A percentile compares a stretch with the other conserved stretches of the same genome.
phyloP scores from a whole-genome alignment of 2,329 filamentous ascomycete species.

The Colletotrichum echinochloae region DNA sequence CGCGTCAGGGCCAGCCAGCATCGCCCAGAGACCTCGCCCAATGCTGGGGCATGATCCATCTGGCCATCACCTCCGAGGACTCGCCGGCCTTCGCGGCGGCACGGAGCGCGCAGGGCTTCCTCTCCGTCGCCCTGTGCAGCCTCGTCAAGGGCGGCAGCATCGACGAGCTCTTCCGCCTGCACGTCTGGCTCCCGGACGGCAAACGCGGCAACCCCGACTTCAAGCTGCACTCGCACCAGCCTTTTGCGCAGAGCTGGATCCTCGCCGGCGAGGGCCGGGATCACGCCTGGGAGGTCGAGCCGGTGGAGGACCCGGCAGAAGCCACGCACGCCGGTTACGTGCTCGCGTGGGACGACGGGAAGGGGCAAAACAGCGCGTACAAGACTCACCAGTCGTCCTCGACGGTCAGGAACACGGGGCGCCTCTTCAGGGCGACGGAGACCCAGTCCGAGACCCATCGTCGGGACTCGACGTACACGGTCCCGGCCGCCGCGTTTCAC shows the following conservation, averaged over 20 bases:
- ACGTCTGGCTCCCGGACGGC: slow-evolving; percentile 51
- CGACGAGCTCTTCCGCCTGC: slow-evolving; percentile 51
- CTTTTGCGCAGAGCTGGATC: slow-evolving; percentile 52
- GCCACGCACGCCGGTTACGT: slow-evolving; percentile 49
- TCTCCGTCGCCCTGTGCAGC: slow-evolving; percentile 51
- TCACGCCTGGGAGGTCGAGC: slow-evolving; percentile 45
- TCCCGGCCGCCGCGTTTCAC: slow-evolving; percentile 49
- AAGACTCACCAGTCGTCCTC: slow-evolving; percentile 45
- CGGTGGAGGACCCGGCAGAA: slow-evolving; percentile 20
- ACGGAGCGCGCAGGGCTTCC: slow-evolving; percentile 52
- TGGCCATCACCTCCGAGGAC: background rate
- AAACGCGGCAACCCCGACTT: slow-evolving; percentile 45
- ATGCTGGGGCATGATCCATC: slow-evolving; percentile 9
- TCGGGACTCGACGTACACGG: slow-evolving; percentile 45
- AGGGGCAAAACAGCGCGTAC: slow-evolving; percentile 42
- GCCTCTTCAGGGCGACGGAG: slow-evolving; percentile 41
- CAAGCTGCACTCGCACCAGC: slow-evolving; percentile 51
- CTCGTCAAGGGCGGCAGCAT: slow-evolving; percentile 48
- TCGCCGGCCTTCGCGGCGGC: slow-evolving; percentile 21
- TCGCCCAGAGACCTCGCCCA: background rate
- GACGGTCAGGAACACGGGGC: slow-evolving; percentile 44
- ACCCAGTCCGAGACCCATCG: slow-evolving; percentile 32
- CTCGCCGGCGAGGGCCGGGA: slow-evolving; percentile 51
- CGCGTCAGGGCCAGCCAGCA: background rate
- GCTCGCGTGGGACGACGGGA: slow-evolving; percentile 46